A percentile compares a stretch with the other conserved stretches of the same genome.
Evolutionary conservation across 1,284 basidiomycete species (phyloP).

Genomic region (Apiotrichum mycotoxinovorans): DNA sequence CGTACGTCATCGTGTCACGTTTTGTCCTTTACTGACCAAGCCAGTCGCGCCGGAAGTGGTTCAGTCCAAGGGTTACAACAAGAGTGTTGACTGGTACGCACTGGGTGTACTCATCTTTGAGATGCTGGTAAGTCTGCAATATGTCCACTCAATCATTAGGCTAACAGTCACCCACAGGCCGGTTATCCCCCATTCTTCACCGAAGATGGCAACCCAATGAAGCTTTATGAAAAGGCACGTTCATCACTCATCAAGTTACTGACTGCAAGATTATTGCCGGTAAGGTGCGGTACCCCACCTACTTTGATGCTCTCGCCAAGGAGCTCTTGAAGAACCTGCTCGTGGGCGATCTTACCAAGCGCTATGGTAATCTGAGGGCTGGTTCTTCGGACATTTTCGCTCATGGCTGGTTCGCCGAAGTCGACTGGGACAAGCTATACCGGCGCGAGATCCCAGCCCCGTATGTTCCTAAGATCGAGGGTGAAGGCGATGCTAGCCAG

Average conservation of each 20-base stretch:
- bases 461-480: conserved; percentile 79
- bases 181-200: conserved; percentile 57
- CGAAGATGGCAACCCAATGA: conserved; percentile 62
- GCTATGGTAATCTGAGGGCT: conserved; percentile 86
- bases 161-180: conserved; percentile 39
- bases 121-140: conserved; percentile 53
- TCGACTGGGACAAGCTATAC: conserved; percentile 85
- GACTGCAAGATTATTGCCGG: conserved; percentile 55
- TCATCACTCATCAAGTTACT: neutral
- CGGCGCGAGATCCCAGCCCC: conserved; percentile 91
- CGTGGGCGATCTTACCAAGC: conserved; percentile 82
- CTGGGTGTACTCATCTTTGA: conserved; percentile 78
- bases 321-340: conserved; percentile 88
- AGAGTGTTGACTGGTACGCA: conserved; percentile 98
- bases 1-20: conserved; percentile 32
- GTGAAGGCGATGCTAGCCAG: conserved; percentile 88
- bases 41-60: conserved; percentile 83
- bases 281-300: conserved; percentile 81
- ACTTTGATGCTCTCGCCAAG: conserved; percentile 76
- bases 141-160: neutral
- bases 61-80: conserved; percentile 89
- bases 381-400: conserved; percentile 94
- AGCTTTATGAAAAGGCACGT: conserved; percentile 93
- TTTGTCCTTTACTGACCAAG: conserved; percentile 31
- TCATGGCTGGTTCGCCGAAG: conserved; percentile 95